These are phyloP conservation scores for Pulveroboletus ravenelii DNA, from an alignment of 768 basidiomycete genomes.

Conservation along the genomic window DNA sequence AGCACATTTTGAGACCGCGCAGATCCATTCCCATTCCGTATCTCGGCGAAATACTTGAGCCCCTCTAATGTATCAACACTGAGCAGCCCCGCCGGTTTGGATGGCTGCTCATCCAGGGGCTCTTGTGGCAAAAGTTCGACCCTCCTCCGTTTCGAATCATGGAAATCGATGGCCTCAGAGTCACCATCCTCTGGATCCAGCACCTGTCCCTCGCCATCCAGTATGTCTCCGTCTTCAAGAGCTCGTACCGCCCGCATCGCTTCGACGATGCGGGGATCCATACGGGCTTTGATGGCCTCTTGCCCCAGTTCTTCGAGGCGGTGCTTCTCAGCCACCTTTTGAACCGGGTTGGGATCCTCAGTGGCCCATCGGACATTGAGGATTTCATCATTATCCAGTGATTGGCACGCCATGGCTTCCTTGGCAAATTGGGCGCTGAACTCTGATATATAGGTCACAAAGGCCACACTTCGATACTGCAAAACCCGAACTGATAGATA, in stretches of 20 bases:
- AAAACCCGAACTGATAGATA: conserved; percentile 68
- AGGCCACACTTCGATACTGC: conserved; percentile 92
- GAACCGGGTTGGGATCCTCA: conserved; percentile 93
- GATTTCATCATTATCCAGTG: conserved; percentile 94
- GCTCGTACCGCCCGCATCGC: conserved; percentile 84
- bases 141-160: conserved; percentile 34
- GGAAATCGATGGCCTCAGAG: conserved; percentile 34
- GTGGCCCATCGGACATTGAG: conserved; percentile 99
- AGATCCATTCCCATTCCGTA: conserved; percentile 62
- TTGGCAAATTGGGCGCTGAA: conserved; percentile 91
- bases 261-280: conserved; percentile 87
- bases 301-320: conserved; percentile 81
- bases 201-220: conserved; percentile 34
- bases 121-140: conserved; percentile 26
- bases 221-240: conserved; percentile 71
- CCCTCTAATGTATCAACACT: conserved; percentile 85
- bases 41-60: conserved; percentile 85
- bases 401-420: conserved; percentile 98
- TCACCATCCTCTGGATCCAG: conserved; percentile 32
- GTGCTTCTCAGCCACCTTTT: conserved; percentile 80
- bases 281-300: conserved; percentile 75
- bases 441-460: conserved; percentile 91
- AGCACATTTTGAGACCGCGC: conserved; percentile 17
- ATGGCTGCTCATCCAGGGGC: conserved; percentile 29
- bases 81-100: conserved; percentile 56